phyloP scores from a whole-genome alignment of 1,139 yeast genomes.

The Geotrichum aggregatum region DNA sequence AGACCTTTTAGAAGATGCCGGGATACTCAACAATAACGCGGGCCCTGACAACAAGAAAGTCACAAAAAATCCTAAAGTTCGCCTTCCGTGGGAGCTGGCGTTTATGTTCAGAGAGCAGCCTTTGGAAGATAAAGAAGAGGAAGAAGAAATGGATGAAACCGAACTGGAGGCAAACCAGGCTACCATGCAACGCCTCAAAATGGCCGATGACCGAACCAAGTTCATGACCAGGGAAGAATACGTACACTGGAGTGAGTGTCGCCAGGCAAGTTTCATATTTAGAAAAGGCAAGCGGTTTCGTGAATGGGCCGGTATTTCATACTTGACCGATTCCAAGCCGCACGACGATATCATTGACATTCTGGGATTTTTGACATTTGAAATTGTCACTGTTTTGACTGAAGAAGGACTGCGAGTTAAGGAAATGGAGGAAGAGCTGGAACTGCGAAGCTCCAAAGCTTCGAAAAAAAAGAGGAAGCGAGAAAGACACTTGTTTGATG shows the following conservation, averaged over 20 bases:
- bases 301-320: constrained; percentile 92
- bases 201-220: constrained; percentile 89
- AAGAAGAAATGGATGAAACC: constrained; percentile 49
- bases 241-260: constrained; percentile 97
- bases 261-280: constrained; percentile 95
- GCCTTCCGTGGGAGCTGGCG: constrained; percentile 93
- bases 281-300: constrained; percentile 87
- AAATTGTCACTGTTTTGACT: constrained; percentile 89
- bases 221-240: constrained; percentile 96
- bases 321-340: constrained; percentile 83
- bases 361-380: constrained; percentile 90
- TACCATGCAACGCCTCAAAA: constrained; percentile 77
- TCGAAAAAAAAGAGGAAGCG: constrained; percentile 37
- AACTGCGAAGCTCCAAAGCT: constrained; percentile 35
- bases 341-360: constrained; percentile 96
- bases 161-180: constrained; percentile 88
- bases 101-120: constrained; percentile 93
- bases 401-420: constrained; percentile 87
- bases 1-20: constrained; percentile 50
- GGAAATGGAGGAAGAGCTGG: constrained; percentile 54
- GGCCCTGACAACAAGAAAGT: constrained; percentile 45
- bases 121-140: constrained; percentile 71
- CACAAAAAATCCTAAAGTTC: constrained; percentile 65
- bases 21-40: constrained; percentile 28
- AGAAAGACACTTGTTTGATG: constrained; percentile 70